These are phyloP conservation scores for Bothriochloa decipiens DNA, from an alignment of 176 grass and related monocot species.

Conservation along the genomic window DNA sequence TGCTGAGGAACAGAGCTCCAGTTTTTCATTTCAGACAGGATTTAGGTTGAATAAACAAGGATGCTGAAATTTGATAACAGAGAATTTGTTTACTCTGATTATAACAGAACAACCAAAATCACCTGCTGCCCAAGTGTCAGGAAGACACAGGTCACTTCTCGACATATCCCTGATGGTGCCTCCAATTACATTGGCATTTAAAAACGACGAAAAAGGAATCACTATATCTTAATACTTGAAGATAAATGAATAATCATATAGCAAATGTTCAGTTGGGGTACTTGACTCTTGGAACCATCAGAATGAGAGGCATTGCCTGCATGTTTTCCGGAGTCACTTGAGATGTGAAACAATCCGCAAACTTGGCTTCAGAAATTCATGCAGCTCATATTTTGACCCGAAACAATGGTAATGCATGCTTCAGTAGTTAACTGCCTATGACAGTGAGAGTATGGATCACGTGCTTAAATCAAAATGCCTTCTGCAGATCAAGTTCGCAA, in stretches of 20 bases:
- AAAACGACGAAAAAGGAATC: too few relatives aligned
- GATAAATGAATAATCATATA: not conserved
- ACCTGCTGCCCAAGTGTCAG: constrained; percentile 78
- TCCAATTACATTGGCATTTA: constrained; percentile 66
- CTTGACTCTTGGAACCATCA: constrained; percentile 57
- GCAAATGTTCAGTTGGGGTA: constrained; percentile 14
- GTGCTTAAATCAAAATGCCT: not conserved
- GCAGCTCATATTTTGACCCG: constrained; percentile 83
- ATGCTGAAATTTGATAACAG: constrained; percentile 5
- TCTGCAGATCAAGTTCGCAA: too few relatives aligned
- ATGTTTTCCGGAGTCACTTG: constrained; percentile 42
- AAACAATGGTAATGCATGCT: constrained; percentile 15
- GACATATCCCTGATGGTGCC: constrained; percentile 75
- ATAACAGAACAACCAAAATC: not conserved
- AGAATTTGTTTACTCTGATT: not conserved
- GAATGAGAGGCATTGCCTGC: constrained; percentile 40
- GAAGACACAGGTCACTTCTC: constrained; percentile 77
- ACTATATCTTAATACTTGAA: too few relatives aligned
- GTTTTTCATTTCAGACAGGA: constrained; percentile 85
- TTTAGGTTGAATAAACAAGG: constrained; percentile 52
- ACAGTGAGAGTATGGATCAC: not conserved
- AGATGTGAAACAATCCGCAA: constrained; percentile 70
- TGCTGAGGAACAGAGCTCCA: constrained; percentile 70
- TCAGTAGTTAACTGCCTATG: not conserved
- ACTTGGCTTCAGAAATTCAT: constrained; percentile 85